Conservation (phyloP, 1,284 basidiomycete genomes). For the Cryptococcus depauperatus region DNA sequence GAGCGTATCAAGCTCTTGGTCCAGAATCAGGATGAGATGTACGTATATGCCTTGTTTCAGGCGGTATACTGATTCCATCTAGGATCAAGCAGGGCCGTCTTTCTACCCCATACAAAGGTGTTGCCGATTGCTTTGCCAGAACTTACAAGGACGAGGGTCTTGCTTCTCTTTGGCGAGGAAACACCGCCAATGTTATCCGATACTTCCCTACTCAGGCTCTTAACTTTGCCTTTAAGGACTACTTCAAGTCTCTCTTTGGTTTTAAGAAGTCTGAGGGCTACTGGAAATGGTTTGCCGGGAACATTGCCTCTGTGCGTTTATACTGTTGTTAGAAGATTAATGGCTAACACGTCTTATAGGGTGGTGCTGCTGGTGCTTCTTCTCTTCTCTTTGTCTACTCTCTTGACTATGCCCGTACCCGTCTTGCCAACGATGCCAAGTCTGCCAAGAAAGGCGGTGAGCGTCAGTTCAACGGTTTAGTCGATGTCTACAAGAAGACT, state of each 20-base stretch:
- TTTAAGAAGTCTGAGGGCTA: conserved; percentile 54
- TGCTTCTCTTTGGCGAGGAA: conserved; percentile 50
- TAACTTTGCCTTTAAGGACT: conserved; percentile 47
- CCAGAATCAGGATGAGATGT: conserved; percentile 72
- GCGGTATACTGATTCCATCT: conserved; percentile 9
- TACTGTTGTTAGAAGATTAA: background rate
- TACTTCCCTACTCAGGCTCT: conserved; percentile 51
- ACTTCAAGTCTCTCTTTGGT: conserved; percentile 50
- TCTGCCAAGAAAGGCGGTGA: conserved; percentile 80
- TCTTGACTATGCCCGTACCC: conserved; percentile 93
- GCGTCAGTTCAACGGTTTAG: conserved; percentile 90
- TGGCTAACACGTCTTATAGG: conserved; percentile 35
- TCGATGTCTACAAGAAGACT: conserved; percentile 73
- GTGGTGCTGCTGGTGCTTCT: conserved; percentile 94
- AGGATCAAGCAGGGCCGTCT: conserved; percentile 95
- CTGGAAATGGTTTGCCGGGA: conserved; percentile 51
- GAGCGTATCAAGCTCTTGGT: conserved; percentile 97
- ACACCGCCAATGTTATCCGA: conserved; percentile 53
- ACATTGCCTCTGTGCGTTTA: conserved; percentile 59
- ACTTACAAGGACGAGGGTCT: conserved; percentile 54
- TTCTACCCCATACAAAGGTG: conserved; percentile 83
- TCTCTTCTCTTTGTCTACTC: conserved; percentile 97
- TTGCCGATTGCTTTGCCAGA: conserved; percentile 76
- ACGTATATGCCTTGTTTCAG: conserved; percentile 14
- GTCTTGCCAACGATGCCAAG: conserved; percentile 94